A percentile compares a stretch with the other conserved stretches of the same genome.
Conservation (phyloP, 495 filamentous ascomycete species). For the Neurospora sp. region DNA sequence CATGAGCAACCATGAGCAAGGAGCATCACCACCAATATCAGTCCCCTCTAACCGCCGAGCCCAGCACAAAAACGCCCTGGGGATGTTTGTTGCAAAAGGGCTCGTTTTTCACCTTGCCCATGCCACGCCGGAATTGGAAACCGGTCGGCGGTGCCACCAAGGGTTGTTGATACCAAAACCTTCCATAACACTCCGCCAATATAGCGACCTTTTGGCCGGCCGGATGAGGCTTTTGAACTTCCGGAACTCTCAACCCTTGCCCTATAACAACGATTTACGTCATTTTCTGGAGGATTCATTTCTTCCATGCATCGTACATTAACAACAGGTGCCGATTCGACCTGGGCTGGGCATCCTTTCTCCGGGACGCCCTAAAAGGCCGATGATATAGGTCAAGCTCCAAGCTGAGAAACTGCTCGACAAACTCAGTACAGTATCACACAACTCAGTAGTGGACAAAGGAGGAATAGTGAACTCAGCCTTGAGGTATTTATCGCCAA, state of each 20-base stretch:
- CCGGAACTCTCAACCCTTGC: not conserved
- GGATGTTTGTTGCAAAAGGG: not conserved
- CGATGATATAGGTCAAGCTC: not conserved
- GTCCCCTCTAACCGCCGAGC: not conserved
- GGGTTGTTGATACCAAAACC: not conserved
- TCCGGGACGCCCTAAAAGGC: not conserved
- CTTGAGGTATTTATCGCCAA: not conserved
- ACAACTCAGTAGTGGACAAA: not conserved
- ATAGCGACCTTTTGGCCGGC: not conserved
- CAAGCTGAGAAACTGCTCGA: not conserved
- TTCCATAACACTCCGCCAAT: not conserved
- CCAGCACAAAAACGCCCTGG: not conserved
- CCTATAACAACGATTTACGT: not conserved
- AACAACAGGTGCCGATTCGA: not conserved
- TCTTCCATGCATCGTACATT: not conserved
- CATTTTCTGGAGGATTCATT: not conserved
- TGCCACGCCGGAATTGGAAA: not conserved
- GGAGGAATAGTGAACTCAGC: not conserved
- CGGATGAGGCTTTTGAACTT: not conserved
- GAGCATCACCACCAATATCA: not conserved
- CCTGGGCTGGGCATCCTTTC: not conserved
- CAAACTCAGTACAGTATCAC: not conserved
- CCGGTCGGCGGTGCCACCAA: not conserved
- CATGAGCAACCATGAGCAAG: not conserved
- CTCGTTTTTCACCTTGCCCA: not conserved